phyloP scores from a whole-genome alignment of 192 early-diverging fungal species.

The Podila epigama region DNA sequence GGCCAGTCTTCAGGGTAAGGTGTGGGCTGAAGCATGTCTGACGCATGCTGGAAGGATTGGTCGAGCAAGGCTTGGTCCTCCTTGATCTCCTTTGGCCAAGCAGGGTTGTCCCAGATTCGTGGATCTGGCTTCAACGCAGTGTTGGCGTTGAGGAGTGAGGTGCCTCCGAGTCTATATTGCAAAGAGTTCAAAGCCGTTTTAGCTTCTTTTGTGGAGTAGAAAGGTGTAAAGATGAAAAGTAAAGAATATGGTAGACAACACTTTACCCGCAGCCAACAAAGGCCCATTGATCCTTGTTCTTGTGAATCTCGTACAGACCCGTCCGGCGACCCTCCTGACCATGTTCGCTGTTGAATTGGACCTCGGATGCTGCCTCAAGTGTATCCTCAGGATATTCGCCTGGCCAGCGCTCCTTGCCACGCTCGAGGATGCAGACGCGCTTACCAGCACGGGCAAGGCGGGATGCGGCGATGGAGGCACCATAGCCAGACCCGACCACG shows the following conservation, averaged over 20 bases:
- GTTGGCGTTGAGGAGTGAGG: conserved; percentile 56
- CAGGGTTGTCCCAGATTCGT: conserved; percentile 41
- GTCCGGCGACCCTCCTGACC: conserved; percentile 44
- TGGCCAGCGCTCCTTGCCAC: conserved; percentile 56
- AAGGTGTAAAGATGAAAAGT: not conserved
- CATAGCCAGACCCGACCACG: conserved; percentile 57
- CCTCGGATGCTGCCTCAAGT: conserved; percentile 32
- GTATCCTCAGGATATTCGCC: conserved; percentile 52
- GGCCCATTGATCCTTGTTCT: conserved; percentile 51
- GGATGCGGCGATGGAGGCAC: conserved; percentile 53
- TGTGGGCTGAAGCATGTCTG: conserved; percentile 47
- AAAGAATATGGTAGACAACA: not conserved
- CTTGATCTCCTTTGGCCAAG: conserved; percentile 51
- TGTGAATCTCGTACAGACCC: conserved; percentile 51
- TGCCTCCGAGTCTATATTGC: conserved; percentile 56
- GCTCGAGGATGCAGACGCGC: conserved; percentile 51
- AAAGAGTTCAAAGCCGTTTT: too few relatives aligned
- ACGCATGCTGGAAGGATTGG: conserved; percentile 41
- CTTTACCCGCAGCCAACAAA: conserved; percentile 50
- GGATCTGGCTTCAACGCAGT: conserved; percentile 50
- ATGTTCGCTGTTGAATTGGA: conserved; percentile 41
- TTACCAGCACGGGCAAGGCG: conserved; percentile 53
- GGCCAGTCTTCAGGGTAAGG: conserved; percentile 53
- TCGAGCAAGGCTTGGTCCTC: conserved; percentile 39
- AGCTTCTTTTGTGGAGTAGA: too few relatives aligned